phyloP scores from a whole-genome alignment of 176 grass and related monocot species.

The Melocanna baccifera region DNA sequence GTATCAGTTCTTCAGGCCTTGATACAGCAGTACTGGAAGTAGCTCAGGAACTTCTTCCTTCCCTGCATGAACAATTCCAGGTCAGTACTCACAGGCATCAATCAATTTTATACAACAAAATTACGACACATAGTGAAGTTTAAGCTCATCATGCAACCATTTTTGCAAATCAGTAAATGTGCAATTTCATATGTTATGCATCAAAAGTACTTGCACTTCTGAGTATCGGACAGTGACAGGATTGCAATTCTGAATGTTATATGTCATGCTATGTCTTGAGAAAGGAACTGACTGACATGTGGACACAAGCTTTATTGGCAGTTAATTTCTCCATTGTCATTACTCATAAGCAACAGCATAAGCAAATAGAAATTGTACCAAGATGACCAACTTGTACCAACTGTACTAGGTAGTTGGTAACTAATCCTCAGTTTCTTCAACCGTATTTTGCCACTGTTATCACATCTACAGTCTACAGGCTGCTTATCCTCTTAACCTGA shows the following conservation, averaged over 20 bases:
- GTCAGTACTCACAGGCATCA: constrained; percentile 13
- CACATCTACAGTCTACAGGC: neutral
- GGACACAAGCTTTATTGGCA: neutral
- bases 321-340: neutral
- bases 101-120: neutral
- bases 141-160: neutral
- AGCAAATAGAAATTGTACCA: neutral
- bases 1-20: constrained; percentile 53
- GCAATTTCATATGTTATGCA: neutral
- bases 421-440: neutral
- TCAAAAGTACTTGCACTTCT: neutral
- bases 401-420: neutral
- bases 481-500: neutral
- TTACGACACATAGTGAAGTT: neutral
- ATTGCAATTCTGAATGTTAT: neutral
- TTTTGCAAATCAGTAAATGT: neutral
- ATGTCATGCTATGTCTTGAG: neutral
- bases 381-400: neutral
- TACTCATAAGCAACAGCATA: constrained; percentile 1
- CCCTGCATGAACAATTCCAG: constrained; percentile 48
- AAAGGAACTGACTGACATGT: neutral
- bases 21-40: constrained; percentile 95
- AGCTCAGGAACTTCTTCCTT: constrained; percentile 84
- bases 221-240: neutral
- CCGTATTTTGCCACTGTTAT: neutral